phyloP scores from a whole-genome alignment of 129 eudicot species.

The Artemisia tridentata region DNA sequence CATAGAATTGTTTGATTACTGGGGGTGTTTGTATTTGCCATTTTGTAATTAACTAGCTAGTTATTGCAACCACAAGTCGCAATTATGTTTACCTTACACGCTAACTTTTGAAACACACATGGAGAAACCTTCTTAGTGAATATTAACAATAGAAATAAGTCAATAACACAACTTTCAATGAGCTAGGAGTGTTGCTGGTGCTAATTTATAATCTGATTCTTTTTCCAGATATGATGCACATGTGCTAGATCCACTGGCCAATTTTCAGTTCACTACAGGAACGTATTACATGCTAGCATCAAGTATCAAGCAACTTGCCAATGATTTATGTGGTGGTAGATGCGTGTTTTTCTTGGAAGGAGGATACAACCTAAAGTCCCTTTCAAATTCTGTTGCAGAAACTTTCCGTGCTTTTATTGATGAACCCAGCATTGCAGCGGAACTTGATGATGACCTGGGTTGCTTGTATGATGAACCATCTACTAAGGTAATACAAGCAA shows the following conservation, averaged over 20 bases:
- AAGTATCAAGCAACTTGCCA: constrained; percentile 74
- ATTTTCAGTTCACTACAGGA: constrained; percentile 78
- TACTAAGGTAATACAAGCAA: constrained; percentile 57
- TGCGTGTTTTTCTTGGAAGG: constrained; percentile 30
- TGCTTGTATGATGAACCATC: constrained; percentile 76
- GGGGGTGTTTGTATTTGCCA: too few relatives aligned
- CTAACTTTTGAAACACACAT: too few relatives aligned
- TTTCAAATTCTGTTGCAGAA: constrained; percentile 43
- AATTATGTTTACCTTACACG: too few relatives aligned
- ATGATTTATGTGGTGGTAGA: constrained; percentile 77
- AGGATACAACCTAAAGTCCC: too few relatives aligned
- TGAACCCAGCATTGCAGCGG: constrained; percentile 65
- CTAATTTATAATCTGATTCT: neutral
- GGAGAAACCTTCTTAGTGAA: too few relatives aligned
- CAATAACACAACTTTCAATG: too few relatives aligned
- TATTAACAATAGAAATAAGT: too few relatives aligned
- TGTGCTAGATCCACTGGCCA: constrained; percentile 77
- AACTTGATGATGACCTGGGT: constrained; percentile 47
- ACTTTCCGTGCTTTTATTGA: constrained; percentile 79
- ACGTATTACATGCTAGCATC: constrained; percentile 23
- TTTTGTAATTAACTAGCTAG: too few relatives aligned
- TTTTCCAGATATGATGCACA: constrained; percentile 75
- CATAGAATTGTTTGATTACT: constrained; percentile 3
- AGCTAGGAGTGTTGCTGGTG: neutral
- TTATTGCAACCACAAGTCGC: too few relatives aligned